Base-by-base conservation (phyloP, 225 moss, liverwort and hornwort species). In the Physcomitrellopsis africana region DNA sequence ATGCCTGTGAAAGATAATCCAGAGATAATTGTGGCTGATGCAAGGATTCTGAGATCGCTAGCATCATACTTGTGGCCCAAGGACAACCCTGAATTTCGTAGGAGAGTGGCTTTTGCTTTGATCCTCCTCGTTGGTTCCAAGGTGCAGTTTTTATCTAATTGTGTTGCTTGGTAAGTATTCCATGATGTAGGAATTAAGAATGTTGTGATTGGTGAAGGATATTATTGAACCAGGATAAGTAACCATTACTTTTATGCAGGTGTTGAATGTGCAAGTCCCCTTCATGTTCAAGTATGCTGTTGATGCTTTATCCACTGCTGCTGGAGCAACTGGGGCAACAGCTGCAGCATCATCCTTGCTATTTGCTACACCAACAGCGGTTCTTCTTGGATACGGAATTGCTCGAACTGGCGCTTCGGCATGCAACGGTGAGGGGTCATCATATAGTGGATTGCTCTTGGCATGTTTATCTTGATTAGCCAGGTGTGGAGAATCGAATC, bases 221-320 rank as follows among this genome's bases (percentile, higher is more conserved):
- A 19, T 1, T 54, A 58, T 55, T 76, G 32, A 69, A 51, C 18
- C 59, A 37, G 20, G 52, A 60, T 69, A 60, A 23, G 27, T 61
- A 29, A 68, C 23, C 63, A 10, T 72, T 46, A 66, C 42, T 68
- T 71, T 16, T 67, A 29, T 87, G 82, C 82, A 97, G 97, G 89
- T 99, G 69, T 81, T 99, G 82, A 99, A 99, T 87, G 99, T 99
- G 63, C 99, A 99, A 84, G 99, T 99, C 20, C 99, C 99, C 18
- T 99, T 99, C 72, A 88, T 99, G 86, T 99, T 99, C 75, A 99
- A 99, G 75, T 87, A 95, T 83, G 99, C 95, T 72, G 77, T 99
- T 62, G 99, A 99, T 88, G 77, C 89, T 29, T 84, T 99, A 46
- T 93, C 99, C 63, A 70, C 84, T 74, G 92, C 99, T 81, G 88